Evolutionary conservation across 768 basidiomycete species (phyloP).

Genomic region (Phlebiopsis flavidoalba): DNA sequence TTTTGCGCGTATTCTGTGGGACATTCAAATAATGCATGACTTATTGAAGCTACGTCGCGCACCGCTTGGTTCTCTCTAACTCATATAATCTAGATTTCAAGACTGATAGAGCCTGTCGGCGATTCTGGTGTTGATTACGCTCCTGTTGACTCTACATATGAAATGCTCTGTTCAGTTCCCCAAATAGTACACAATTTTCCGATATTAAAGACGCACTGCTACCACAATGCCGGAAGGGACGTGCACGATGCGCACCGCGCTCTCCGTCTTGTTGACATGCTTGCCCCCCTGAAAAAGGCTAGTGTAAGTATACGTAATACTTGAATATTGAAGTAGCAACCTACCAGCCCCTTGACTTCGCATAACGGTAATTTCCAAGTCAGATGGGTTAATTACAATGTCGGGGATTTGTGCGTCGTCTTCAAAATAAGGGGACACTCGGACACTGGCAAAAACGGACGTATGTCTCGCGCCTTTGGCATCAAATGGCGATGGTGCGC

Average conservation of each 20-base stretch:
- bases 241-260: conserved; percentile 92
- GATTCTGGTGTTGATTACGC: conserved; percentile 94
- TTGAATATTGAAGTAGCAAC: neutral
- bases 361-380: conserved; percentile 13
- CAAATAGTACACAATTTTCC: neutral
- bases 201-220: conserved; percentile 53
- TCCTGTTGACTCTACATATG: conserved; percentile 67
- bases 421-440: conserved; percentile 15
- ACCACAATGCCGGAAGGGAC: conserved; percentile 90
- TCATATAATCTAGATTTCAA: conserved; percentile 16
- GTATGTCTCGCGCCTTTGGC: conserved; percentile 3
- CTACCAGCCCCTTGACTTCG: conserved; percentile 11
- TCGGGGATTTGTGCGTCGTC: conserved; percentile 4
- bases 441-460: conserved; percentile 14
- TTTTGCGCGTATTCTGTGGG: conserved; percentile 8
- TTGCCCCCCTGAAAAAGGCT: conserved; percentile 25
- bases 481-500: conserved; percentile 7
- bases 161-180: neutral
- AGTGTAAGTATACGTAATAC: neutral
- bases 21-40: neutral
- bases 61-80: conserved; percentile 13
- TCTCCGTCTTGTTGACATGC: conserved; percentile 99
- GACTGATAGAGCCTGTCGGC: conserved; percentile 57
- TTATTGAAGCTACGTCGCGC: neutral
- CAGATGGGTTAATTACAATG: conserved; percentile 10